Conservation (phyloP, 73 alveolate species). For the Stentor roeselii region DNA sequence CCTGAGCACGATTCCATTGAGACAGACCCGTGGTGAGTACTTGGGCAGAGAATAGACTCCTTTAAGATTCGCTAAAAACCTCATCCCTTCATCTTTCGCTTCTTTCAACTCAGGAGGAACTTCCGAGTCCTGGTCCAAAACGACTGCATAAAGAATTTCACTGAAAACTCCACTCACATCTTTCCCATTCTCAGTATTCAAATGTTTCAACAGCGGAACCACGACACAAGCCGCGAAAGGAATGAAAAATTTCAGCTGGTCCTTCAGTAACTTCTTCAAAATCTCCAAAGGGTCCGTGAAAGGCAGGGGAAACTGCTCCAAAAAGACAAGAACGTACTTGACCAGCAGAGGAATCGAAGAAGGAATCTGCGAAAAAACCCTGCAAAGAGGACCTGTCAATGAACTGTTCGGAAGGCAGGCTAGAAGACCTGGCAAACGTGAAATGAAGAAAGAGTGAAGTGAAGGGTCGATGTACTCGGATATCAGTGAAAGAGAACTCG, state of each 20-base stretch:
- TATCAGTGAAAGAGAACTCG: not conserved
- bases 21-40: conserved; percentile 42
- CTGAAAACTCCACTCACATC: not conserved
- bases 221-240: conserved; percentile 12
- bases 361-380: not conserved
- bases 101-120: conserved; percentile 13
- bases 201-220: not conserved
- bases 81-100: conserved; percentile 39
- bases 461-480: not conserved
- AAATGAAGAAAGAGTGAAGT: not conserved
- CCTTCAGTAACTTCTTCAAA: not conserved
- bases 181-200: not conserved
- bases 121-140: not conserved
- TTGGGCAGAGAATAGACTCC: conserved; percentile 34
- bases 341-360: not conserved
- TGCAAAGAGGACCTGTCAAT: not conserved
- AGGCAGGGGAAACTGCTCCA: not conserved
- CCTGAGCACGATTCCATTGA: conserved; percentile 69
- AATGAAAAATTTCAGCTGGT: not conserved
- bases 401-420: not conserved
- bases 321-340: too few relatives aligned
- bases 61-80: conserved; percentile 37
- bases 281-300: not conserved
- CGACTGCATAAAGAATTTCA: conserved; percentile 3
- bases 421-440: not conserved